A percentile compares a stretch with the other conserved stretches of the same genome.
phyloP scores from a whole-genome alignment of 2,329 filamentous ascomycete species.

The Pseudocercospora pini-densiflorae region DNA sequence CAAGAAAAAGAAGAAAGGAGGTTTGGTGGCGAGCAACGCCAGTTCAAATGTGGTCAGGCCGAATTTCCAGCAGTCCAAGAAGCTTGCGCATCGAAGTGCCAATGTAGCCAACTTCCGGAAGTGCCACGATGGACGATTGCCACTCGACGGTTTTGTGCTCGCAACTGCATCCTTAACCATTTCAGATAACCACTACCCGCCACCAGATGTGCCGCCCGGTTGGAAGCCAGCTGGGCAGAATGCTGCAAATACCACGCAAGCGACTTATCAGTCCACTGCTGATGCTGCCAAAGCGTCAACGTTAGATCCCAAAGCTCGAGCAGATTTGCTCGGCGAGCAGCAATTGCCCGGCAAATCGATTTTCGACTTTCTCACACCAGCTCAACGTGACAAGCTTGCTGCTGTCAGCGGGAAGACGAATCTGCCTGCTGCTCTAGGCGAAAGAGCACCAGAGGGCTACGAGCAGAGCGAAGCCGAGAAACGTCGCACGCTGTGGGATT shows the following conservation, averaged over 20 bases:
- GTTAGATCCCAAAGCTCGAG: constrained; percentile 76
- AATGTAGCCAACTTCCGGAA: constrained; percentile 61
- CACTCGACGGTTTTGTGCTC: constrained; percentile 79
- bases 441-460: constrained; percentile 69
- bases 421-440: constrained; percentile 76
- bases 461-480: constrained; percentile 67
- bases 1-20: constrained; percentile 73
- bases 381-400: constrained; percentile 76
- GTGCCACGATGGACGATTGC: constrained; percentile 82
- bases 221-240: constrained; percentile 68
- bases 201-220: constrained; percentile 69
- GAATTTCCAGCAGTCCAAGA: constrained; percentile 78
- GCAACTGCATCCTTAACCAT: constrained; percentile 53
- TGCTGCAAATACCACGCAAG: constrained; percentile 30
- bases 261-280: constrained; percentile 66
- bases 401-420: constrained; percentile 74
- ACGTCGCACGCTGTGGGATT: constrained; percentile 57
- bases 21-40: constrained; percentile 33
- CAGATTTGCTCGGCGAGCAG: constrained; percentile 78
- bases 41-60: constrained; percentile 46
- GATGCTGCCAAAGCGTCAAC: constrained; percentile 78
- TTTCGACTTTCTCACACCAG: constrained; percentile 86
- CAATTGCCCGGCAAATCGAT: constrained; percentile 89
- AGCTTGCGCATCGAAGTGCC: constrained; percentile 40
- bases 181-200: constrained; percentile 60